phyloP scores from a whole-genome alignment of 768 basidiomycete genomes.

The Lactarius evosmus region DNA sequence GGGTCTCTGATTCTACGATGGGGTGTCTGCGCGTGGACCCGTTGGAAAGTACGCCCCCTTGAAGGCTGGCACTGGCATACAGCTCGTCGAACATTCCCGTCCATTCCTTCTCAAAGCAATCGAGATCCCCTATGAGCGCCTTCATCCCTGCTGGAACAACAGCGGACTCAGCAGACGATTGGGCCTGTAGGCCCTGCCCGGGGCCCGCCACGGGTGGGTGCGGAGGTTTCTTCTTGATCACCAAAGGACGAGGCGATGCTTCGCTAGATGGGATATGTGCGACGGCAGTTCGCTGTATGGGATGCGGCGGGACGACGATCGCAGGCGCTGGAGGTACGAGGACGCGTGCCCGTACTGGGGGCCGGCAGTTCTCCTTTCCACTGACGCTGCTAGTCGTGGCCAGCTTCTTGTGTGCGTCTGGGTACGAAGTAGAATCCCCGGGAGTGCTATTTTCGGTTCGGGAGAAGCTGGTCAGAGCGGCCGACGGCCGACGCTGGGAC shows the following conservation, averaged over 20 bases:
- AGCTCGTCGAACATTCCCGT: conserved; percentile 20
- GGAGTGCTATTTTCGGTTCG: not conserved
- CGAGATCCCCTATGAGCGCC: conserved; percentile 17
- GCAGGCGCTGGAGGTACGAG: not conserved
- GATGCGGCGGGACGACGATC: not conserved
- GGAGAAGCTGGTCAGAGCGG: conserved; percentile 1
- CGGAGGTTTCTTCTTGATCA: not conserved
- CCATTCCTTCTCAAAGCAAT: conserved; percentile 22
- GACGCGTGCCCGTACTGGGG: not conserved
- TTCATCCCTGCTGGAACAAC: conserved; percentile 11
- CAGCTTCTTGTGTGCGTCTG: not conserved
- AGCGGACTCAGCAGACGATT: not conserved
- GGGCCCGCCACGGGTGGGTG: not conserved
- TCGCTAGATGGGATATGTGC: not conserved
- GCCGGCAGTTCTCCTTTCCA: conserved; percentile 18
- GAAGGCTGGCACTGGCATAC: not conserved
- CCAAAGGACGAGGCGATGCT: not conserved
- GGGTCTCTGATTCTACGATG: not conserved
- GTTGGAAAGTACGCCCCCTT: not conserved
- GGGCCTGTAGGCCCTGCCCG: not conserved
- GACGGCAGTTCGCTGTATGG: not conserved
- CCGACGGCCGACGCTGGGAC: conserved; percentile 2
- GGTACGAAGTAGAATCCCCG: too few species aligned
- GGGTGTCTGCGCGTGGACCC: not conserved
- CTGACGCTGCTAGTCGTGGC: not conserved